These are phyloP conservation scores for Alternaria tenuissima DNA, from an alignment of 2,329 filamentous ascomycete genomes.

Conservation along the genomic window DNA sequence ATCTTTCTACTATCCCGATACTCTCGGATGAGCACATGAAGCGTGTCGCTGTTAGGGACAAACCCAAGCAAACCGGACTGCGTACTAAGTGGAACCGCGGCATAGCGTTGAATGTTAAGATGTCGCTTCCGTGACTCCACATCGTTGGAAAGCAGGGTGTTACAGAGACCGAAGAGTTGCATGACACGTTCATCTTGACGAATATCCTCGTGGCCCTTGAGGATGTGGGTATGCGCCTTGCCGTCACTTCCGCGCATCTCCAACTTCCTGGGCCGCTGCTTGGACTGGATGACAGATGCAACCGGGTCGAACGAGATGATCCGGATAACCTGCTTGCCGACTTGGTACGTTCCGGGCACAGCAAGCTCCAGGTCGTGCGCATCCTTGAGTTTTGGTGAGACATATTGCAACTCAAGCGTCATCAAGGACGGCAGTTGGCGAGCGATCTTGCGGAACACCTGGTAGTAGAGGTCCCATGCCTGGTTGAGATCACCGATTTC, in stretches of 20 bases:
- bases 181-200: constrained; percentile 98
- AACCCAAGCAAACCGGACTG: constrained; percentile 95
- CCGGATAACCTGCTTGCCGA: constrained; percentile 77
- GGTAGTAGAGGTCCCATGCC: constrained; percentile 99
- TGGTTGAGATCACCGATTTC: constrained; percentile 96
- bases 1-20: constrained; percentile 98
- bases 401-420: constrained; percentile 92
- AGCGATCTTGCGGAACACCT: constrained; percentile 95
- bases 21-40: constrained; percentile 95
- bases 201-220: constrained; percentile 99
- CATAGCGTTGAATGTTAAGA: constrained; percentile 93
- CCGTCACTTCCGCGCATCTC: constrained; percentile 90
- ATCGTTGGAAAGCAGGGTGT: constrained; percentile 92
- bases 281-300: constrained; percentile 92
- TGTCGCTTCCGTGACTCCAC: constrained; percentile 97
- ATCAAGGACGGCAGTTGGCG: constrained; percentile 93
- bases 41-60: constrained; percentile 96
- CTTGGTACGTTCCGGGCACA: constrained; percentile 93
- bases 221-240: constrained; percentile 81
- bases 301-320: constrained; percentile 92
- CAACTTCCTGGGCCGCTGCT: constrained; percentile 92
- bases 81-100: constrained; percentile 95
- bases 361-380: constrained; percentile 88
- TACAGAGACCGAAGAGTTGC: constrained; percentile 98
- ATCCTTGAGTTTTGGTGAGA: constrained; percentile 89